Evolutionary conservation across 2,329 filamentous ascomycete species (phyloP).

Genomic region (Hortaea sp.): DNA sequence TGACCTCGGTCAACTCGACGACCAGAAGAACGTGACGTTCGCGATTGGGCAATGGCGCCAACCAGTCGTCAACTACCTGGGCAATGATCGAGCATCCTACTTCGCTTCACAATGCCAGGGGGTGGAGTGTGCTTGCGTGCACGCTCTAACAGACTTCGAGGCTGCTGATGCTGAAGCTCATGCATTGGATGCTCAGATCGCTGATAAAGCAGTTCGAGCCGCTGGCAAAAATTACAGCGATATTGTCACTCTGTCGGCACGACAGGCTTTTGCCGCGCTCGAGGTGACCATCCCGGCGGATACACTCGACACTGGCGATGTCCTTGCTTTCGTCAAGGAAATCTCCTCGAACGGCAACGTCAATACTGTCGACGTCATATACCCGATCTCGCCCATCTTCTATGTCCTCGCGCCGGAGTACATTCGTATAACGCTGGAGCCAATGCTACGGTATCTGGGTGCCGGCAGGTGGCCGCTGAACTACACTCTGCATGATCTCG

Average conservation of each 20-base stretch:
- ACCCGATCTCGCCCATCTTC: slow-evolving; percentile 21
- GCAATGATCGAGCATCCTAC: slow-evolving; percentile 14
- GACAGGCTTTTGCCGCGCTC: slow-evolving; percentile 18
- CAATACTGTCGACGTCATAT: slow-evolving; percentile 25
- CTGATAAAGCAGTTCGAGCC: slow-evolving; percentile 12
- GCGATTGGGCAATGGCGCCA: slow-evolving; percentile 14
- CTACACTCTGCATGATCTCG: slow-evolving; percentile 25
- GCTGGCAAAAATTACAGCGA: slow-evolving; percentile 19
- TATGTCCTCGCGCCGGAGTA: slow-evolving; percentile 23
- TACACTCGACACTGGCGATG: slow-evolving; percentile 7
- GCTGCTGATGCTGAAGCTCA: slow-evolving; percentile 26
- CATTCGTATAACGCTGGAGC: slow-evolving; percentile 29
- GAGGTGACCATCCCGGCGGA: slow-evolving; percentile 14
- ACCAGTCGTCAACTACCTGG: slow-evolving; percentile 15
- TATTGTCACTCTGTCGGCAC: slow-evolving; percentile 17
- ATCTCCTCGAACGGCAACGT: slow-evolving; percentile 35
- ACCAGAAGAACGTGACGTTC: slow-evolving; percentile 10
- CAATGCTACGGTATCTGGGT: slow-evolving; percentile 26
- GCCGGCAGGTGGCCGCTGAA: slow-evolving; percentile 20
- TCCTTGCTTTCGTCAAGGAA: slow-evolving; percentile 43
- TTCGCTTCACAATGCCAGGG: slow-evolving; percentile 14
- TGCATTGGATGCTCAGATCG: slow-evolving; percentile 11
- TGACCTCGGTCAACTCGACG: slow-evolving; percentile 26
- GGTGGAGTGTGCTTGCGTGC: slow-evolving; percentile 12
- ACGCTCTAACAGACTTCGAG: slow-evolving; percentile 9